Conservation (phyloP, 2,329 filamentous ascomycete genomes). For the Sordariomycetes sp. region DNA sequence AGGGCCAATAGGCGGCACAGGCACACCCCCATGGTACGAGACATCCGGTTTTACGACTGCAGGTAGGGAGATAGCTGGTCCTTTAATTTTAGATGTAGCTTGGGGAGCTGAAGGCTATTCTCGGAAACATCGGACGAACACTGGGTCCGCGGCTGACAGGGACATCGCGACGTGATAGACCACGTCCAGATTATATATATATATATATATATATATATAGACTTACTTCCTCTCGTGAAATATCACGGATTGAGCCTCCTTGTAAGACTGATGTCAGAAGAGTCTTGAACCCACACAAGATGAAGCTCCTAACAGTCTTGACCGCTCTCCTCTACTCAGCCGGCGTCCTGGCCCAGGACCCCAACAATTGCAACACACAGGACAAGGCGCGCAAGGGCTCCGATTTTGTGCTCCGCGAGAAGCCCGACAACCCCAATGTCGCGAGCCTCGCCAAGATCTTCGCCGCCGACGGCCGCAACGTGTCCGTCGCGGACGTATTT, state of each 20-base stretch:
- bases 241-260: neutral
- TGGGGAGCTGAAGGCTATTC: too few species aligned
- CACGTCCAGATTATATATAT: neutral
- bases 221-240: neutral
- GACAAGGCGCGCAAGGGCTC: slow-evolving; percentile 5
- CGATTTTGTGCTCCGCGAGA: slow-evolving; percentile 10
- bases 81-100: too few species aligned
- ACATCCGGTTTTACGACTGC: too few species aligned
- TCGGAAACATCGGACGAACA: too few species aligned
- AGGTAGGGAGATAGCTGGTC: too few species aligned
- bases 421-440: slow-evolving; percentile 10
- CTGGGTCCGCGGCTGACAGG: too few species aligned
- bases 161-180: too few species aligned
- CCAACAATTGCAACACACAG: neutral
- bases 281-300: neutral
- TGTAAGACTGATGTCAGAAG: neutral
- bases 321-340: neutral
- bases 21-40: too few species aligned
- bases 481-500: slow-evolving; percentile 11
- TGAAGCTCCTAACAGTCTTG: neutral
- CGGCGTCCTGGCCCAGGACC: neutral
- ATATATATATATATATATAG: neutral
- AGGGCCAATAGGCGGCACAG: too few species aligned
- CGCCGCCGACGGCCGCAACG: slow-evolving; percentile 5
- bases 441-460: slow-evolving; percentile 10